Percentiles rank a stretch among this genome's conserved stretches.
Conservation (phyloP, 2,329 filamentous ascomycete species). For the Lachnellula arida region DNA sequence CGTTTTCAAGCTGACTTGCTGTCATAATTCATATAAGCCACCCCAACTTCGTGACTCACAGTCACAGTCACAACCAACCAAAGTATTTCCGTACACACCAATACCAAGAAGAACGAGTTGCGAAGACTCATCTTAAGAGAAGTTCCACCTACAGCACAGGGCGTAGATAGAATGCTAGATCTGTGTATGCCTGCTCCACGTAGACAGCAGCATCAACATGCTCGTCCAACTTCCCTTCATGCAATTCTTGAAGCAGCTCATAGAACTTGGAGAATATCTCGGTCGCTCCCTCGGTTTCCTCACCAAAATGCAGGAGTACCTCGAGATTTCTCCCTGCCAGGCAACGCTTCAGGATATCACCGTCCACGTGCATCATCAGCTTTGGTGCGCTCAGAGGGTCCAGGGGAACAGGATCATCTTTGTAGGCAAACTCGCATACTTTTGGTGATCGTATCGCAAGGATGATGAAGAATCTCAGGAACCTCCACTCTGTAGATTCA, state of each 20-base stretch:
- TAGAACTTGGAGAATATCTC: constrained; percentile 36
- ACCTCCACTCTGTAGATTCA: constrained; percentile 53
- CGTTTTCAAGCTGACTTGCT: not conserved
- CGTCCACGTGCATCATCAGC: constrained; percentile 59
- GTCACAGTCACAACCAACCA: not conserved
- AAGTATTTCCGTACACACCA: not conserved
- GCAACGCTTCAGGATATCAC: constrained; percentile 57
- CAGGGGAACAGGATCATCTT: constrained; percentile 17
- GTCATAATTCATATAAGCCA: not conserved
- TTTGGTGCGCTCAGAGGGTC: constrained; percentile 41
- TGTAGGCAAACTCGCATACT: constrained; percentile 46
- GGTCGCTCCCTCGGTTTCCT: constrained; percentile 3
- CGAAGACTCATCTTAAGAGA: not conserved
- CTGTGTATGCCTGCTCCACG: constrained; percentile 47
- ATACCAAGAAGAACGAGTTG: not conserved
- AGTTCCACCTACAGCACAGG: constrained; percentile 42
- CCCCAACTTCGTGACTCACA: not conserved
- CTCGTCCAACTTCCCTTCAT: constrained; percentile 38
- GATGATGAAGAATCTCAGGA: constrained; percentile 71
- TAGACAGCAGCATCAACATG: constrained; percentile 33
- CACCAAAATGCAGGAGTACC: constrained; percentile 32
- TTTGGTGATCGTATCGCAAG: constrained; percentile 47
- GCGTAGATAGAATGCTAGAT: constrained; percentile 49
- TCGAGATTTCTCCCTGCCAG: constrained; percentile 44
- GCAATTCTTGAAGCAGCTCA: constrained; percentile 46